These are phyloP conservation scores for Cupressus sempervirens DNA, from an alignment of 75 land plant genomes.

Conservation along the genomic window DNA sequence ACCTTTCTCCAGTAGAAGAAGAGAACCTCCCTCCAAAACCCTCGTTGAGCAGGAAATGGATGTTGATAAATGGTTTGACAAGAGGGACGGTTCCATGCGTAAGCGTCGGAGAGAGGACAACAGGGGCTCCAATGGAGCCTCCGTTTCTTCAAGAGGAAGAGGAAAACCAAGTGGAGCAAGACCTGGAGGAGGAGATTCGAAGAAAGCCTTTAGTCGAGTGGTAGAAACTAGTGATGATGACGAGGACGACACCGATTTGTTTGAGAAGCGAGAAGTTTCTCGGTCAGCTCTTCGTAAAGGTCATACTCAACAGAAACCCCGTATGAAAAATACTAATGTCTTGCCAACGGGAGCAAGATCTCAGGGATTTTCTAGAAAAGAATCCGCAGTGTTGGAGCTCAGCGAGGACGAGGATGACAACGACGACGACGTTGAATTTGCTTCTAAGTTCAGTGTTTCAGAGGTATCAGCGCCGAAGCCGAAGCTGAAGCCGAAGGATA, in stretches of 20 bases:
- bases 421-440: background rate
- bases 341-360: background rate
- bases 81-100: background rate
- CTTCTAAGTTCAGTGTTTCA: background rate
- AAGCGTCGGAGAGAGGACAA: background rate
- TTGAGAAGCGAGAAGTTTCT: background rate
- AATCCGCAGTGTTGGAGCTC: background rate
- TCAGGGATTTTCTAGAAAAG: no score
- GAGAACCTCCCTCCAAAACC: background rate
- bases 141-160: background rate
- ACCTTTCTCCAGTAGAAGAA: background rate
- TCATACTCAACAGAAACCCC: no score
- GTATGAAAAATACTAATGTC: no score
- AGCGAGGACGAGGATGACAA: background rate
- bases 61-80: background rate
- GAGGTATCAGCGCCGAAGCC: background rate
- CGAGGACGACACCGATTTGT: background rate
- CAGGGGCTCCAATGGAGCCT: background rate
- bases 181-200: background rate
- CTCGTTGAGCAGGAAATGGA: slow-evolving; percentile 3
- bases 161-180: background rate
- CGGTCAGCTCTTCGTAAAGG: background rate
- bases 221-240: background rate
- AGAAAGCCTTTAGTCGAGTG: background rate
- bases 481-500: background rate